phyloP scores from a whole-genome alignment of 345 rosid species.

The Litchi chinensis region DNA sequence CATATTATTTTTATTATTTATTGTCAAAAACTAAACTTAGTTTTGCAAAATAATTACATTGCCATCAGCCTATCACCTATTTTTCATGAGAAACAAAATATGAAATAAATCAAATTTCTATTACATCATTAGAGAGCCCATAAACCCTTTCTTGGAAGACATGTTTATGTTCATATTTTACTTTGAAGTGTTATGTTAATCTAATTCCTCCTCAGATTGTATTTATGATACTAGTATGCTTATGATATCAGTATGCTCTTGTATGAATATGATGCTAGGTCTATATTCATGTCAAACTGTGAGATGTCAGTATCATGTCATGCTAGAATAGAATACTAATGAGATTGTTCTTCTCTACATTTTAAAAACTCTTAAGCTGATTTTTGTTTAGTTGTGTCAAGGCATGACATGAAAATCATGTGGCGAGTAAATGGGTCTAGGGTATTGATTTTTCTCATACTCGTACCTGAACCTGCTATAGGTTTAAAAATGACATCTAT shows the following conservation, averaged over 20 bases:
- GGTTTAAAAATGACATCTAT: too few relatives aligned
- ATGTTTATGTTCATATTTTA: not conserved
- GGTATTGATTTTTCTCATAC: too few relatives aligned
- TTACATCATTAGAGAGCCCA: not conserved
- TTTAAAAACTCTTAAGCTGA: not conserved
- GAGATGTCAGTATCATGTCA: not conserved
- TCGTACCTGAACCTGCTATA: too few relatives aligned
- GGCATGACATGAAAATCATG: not conserved
- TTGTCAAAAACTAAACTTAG: not conserved
- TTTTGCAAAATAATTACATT: not conserved
- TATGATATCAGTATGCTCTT: not conserved
- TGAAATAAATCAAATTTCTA: slow-evolving; percentile 2
- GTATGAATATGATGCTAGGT: not conserved
- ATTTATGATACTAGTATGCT: not conserved
- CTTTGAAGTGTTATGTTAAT: not conserved
- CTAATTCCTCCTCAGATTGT: not conserved
- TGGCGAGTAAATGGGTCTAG: not conserved
- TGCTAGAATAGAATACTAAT: not conserved
- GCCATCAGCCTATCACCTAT: not conserved
- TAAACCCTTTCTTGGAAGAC: not conserved
- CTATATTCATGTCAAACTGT: not conserved
- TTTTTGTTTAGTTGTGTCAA: not conserved
- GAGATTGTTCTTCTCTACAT: not conserved
- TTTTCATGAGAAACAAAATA: not conserved
- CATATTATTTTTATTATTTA: too few relatives aligned